These are phyloP conservation scores for Rhodotorula sp. DNA, from an alignment of 1,284 basidiomycete species.

Conservation along the genomic window DNA sequence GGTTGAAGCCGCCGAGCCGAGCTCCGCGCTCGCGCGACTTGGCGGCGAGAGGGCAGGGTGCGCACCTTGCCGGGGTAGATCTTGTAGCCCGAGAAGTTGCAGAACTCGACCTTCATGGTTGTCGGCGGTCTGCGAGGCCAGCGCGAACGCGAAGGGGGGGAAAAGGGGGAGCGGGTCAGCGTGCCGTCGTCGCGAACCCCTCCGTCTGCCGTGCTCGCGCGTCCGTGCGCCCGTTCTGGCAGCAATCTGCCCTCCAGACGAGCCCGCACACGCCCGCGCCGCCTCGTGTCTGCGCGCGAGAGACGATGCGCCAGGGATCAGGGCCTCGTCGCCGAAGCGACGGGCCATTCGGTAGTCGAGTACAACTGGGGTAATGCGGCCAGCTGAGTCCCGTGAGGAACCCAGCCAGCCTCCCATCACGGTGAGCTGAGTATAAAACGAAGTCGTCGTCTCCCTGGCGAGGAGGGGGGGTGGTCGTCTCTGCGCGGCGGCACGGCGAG, in stretches of 20 bases:
- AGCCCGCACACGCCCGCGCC: neutral
- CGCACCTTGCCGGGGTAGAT: constrained; percentile 88
- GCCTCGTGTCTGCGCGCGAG: too few relatives aligned
- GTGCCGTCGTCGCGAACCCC: neutral
- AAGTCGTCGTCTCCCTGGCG: constrained; percentile 20
- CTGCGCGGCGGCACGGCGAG: too few relatives aligned
- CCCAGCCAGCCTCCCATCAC: constrained; percentile 3
- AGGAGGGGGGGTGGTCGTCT: neutral
- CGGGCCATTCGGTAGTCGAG: neutral
- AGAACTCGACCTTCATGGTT: constrained; percentile 89
- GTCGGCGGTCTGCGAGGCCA: constrained; percentile 23
- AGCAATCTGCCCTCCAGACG: neutral
- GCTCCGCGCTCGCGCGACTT: neutral
- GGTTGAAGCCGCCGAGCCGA: neutral
- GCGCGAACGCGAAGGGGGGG: neutral
- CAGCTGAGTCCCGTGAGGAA: neutral
- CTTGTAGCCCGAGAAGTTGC: constrained; percentile 91
- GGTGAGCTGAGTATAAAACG: constrained; percentile 27
- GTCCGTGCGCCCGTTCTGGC: neutral
- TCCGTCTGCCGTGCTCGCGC: neutral
- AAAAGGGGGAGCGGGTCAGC: constrained; percentile 1
- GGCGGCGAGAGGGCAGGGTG: neutral
- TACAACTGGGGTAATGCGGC: neutral
- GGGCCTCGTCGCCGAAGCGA: neutral
- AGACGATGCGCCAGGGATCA: neutral